Evolutionary conservation across 2,329 filamentous ascomycete genomes (phyloP).

Genomic region (Leptographium procerum): DNA sequence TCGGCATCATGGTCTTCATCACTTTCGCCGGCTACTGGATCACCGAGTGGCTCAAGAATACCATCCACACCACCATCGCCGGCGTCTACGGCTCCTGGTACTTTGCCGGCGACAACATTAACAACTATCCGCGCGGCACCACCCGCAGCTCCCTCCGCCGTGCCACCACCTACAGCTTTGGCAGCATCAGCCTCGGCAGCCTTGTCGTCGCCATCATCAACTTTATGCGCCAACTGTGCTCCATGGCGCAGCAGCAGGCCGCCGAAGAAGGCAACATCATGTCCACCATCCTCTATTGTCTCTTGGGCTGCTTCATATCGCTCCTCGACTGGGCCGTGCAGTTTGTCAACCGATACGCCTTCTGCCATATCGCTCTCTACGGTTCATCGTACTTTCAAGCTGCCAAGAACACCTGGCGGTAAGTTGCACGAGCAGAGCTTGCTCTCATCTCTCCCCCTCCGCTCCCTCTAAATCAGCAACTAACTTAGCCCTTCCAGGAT

Average conservation of each 20-base stretch:
- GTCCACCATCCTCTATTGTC: slow-evolving; percentile 55
- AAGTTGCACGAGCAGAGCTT: slow-evolving; percentile 18
- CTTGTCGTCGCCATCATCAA: slow-evolving; percentile 81
- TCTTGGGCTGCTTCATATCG: slow-evolving; percentile 64
- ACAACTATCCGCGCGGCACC: slow-evolving; percentile 60
- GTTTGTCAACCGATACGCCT: slow-evolving; percentile 87
- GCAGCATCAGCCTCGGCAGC: slow-evolving; percentile 79
- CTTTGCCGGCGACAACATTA: slow-evolving; percentile 45
- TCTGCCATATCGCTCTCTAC: slow-evolving; percentile 86
- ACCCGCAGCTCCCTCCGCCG: slow-evolving; percentile 76
- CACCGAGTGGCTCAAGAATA: slow-evolving; percentile 87
- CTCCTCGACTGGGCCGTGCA: slow-evolving; percentile 76
- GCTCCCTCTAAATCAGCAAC: background rate
- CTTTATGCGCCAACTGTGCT: slow-evolving; percentile 69
- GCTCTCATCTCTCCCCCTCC: background rate
- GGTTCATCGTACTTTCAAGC: slow-evolving; percentile 78
- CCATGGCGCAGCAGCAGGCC: slow-evolving; percentile 58
- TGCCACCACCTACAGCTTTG: slow-evolving; percentile 82
- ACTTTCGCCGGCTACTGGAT: slow-evolving; percentile 94
- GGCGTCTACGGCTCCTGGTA: slow-evolving; percentile 93
- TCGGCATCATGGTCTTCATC: slow-evolving; percentile 73
- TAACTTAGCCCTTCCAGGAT: slow-evolving; percentile 37
- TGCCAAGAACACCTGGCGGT: slow-evolving; percentile 77
- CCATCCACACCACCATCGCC: slow-evolving; percentile 75
- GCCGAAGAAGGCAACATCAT: slow-evolving; percentile 58